Conservation (phyloP, 805 yeast species). For the Candida montana region DNA sequence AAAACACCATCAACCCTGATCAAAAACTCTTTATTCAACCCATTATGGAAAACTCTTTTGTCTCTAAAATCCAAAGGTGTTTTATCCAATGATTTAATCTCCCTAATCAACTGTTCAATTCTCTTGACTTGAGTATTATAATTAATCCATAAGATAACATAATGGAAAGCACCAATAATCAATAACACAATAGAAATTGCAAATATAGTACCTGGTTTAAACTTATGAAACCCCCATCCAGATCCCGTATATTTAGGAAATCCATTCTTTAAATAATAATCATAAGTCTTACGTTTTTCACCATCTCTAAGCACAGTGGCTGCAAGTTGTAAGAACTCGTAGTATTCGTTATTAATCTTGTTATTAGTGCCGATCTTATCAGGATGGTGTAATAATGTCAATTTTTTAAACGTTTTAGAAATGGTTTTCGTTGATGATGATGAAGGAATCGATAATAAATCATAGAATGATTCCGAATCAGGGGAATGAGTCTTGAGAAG, state of each 20-base stretch:
- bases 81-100: conserved; percentile 56
- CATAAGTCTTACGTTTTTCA: conserved; percentile 62
- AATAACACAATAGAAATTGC: conserved; percentile 47
- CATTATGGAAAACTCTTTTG: conserved; percentile 17
- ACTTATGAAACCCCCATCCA: conserved; percentile 56
- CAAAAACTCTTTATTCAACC: conserved; percentile 44
- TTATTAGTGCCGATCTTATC: conserved; percentile 50
- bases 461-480: conserved; percentile 27
- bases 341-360: conserved; percentile 47
- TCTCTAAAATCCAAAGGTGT: conserved; percentile 34
- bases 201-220: conserved; percentile 57
- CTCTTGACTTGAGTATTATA: conserved; percentile 49
- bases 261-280: conserved; percentile 75
- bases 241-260: conserved; percentile 72
- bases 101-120: conserved; percentile 44
- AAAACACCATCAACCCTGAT: conserved; percentile 58
- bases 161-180: conserved; percentile 54
- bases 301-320: conserved; percentile 62
- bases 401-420: conserved; percentile 59
- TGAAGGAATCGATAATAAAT: conserved; percentile 21
- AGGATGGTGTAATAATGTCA: conserved; percentile 76
- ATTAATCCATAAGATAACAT: conserved; percentile 46
- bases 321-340: conserved; percentile 71
- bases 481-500: conserved; percentile 37
- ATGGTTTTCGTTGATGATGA: conserved; percentile 45